Base-by-base conservation (phyloP, 495 filamentous ascomycete species). In the Penicillium subrubescens region DNA sequence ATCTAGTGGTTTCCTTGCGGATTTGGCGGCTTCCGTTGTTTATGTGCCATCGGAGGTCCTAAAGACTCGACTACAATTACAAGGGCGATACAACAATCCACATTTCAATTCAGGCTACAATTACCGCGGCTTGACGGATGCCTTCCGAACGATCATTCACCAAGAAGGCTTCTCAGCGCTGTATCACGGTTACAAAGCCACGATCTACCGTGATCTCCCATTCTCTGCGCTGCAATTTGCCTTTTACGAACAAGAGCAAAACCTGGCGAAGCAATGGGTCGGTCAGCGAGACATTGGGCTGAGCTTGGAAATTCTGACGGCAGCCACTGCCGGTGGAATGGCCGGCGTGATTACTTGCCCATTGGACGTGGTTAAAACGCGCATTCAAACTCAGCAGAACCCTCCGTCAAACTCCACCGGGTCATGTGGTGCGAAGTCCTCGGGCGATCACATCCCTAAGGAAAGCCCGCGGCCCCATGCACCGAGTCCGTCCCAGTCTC, bases 31-130 rank as follows among this genome's bases (percentile, higher is more conserved):
- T 5, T 95, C 92, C 0, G 83, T 96, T 62, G 85, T 97, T 33
- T 99, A 98, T 67, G 96, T 99, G 8, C 96, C 95, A 8, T 95
- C 92, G 21, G 96, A 99, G 77, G 95, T 99, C 15, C 82, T 98
- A 64, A 99, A 99, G 76, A 98, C 95, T 17, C 88, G 95, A 27
- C 83, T 98, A 21, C 95, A 99, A 70, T 84, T 99, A 17, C 95
- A 99, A 73, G 95, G 95, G 33, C 90, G 93, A 37, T 90, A 90
- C 73, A 97, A 98, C 76, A 99, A 99, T 72, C 95, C 95, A 7
- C 86, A 88, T 75, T 97, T 97, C 79, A 79, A 86, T 50, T 96
- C 92, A 1, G 95, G 95, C 57, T 98, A 97, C 73, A 98, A 98
- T 70, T 99, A 99, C 72, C 88, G 87, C 63, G 86, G 86, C 5